Evolutionary conservation across 2,329 filamentous ascomycete genomes (phyloP), one percentile per base, ranked within the genome.

Genomic region (Colletotrichum sp.): DNA sequence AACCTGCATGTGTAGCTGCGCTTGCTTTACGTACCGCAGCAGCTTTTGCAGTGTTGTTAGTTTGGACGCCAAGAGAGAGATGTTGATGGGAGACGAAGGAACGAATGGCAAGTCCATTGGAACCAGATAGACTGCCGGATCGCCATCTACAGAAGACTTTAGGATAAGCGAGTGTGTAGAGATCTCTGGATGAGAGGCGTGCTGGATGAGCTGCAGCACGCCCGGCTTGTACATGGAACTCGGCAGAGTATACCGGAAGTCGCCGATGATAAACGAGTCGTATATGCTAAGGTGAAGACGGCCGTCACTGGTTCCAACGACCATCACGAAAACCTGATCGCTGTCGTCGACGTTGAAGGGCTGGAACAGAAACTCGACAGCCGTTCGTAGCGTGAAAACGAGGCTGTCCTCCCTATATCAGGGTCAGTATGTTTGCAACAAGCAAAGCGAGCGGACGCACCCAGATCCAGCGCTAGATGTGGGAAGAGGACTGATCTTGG

Each of bases 1-100:
- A 5, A 92, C 90, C 28, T 93, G 88, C 87, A 98, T 95, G 78
- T 96, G 95, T 39, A 91, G 89, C 77, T 97, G 92, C 1, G 94
- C 93, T 82, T 98, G 95, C 72, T 92, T 92, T 60, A 98, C 90
- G 82, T 99, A 99, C 65, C 95, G 90, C 9, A 98, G 87, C 15
- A 99, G 85, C 78, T 97, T 98, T 80, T 98, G 95, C 18, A 99
- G 85, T 59, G 95, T 95, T 1, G 96, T 98, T 6, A 95, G 94
- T 80, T 98, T 98, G 18, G 94, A 95, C 1, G 96, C 94, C 15
- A 99, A 89, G 6, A 98, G 89, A 32, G 96, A 95, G 3, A 99
- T 87, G 81, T 98, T 95, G 72, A 96, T 92, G 5, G 95, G 95
- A 4, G 93, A 93, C 16, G 93, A 93, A 5, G 93, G 92, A 64